These are phyloP conservation scores for Clonostachys solani DNA, from an alignment of 2,329 filamentous ascomycete genomes.

Conservation along the genomic window DNA sequence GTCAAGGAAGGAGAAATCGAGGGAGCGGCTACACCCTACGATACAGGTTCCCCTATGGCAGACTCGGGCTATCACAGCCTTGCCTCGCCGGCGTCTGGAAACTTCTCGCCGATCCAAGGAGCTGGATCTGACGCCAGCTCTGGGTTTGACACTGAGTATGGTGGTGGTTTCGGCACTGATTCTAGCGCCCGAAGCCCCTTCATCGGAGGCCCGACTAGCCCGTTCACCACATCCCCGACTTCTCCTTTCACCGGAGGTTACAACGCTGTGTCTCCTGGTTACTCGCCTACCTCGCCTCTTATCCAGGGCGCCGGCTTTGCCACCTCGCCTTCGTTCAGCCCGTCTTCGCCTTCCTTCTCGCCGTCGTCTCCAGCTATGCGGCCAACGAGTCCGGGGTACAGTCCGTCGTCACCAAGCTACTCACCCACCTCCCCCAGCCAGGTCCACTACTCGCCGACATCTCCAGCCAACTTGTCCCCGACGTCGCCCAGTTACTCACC, in stretches of 20 bases:
- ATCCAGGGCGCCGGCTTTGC: constrained; percentile 50
- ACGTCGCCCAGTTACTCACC: constrained; percentile 55
- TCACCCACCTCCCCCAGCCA: constrained; percentile 58
- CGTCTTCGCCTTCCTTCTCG: constrained; percentile 60
- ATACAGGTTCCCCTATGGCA: constrained; percentile 75
- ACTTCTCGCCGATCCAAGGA: constrained; percentile 75
- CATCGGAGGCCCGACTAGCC: constrained; percentile 61
- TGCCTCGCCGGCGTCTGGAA: constrained; percentile 57
- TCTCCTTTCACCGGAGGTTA: constrained; percentile 58
- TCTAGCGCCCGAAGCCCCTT: constrained; percentile 59
- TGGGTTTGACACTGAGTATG: constrained; percentile 62
- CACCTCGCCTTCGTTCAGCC: constrained; percentile 56
- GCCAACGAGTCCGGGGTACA: constrained; percentile 56
- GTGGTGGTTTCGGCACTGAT: constrained; percentile 44
- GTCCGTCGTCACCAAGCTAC: constrained; percentile 62
- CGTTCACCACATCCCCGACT: constrained; percentile 68
- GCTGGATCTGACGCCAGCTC: constrained; percentile 67
- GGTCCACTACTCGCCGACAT: constrained; percentile 63
- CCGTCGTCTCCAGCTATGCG: constrained; percentile 57
- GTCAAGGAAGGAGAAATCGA: constrained; percentile 71
- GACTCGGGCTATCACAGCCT: constrained; percentile 65
- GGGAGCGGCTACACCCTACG: constrained; percentile 92
- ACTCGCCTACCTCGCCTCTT: constrained; percentile 74
- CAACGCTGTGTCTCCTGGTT: constrained; percentile 44
- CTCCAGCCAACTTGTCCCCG: constrained; percentile 68